Evolutionary conservation across 2,329 filamentous ascomycete genomes (phyloP).

Genomic region (Xylariales sp.): DNA sequence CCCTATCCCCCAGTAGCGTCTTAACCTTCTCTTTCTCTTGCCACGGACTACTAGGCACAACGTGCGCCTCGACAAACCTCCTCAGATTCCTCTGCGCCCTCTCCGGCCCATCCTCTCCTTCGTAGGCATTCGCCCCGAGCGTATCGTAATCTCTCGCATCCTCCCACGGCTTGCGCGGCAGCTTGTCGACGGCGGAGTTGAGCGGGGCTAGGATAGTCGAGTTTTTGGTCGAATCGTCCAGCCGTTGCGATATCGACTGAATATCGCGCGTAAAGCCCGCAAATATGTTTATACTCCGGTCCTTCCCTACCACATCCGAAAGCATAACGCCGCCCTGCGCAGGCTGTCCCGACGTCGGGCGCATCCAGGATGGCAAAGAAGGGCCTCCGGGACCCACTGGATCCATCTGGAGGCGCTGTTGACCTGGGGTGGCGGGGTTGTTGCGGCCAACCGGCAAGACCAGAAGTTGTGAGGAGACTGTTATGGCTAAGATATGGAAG

Average conservation of each 20-base stretch:
- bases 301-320: constrained; percentile 77
- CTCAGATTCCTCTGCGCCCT: constrained; percentile 72
- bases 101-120: constrained; percentile 68
- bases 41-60: constrained; percentile 76
- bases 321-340: constrained; percentile 57
- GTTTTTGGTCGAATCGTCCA: constrained; percentile 63
- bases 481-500: constrained; percentile 8
- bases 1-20: constrained; percentile 56
- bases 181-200: constrained; percentile 71
- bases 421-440: constrained; percentile 16
- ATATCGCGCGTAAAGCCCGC: constrained; percentile 75
- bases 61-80: constrained; percentile 80
- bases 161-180: constrained; percentile 86
- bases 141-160: constrained; percentile 66
- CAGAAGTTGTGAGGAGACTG: constrained; percentile 16
- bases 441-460: constrained; percentile 17
- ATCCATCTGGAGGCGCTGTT: constrained; percentile 28
- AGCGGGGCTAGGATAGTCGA: constrained; percentile 84
- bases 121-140: constrained; percentile 68
- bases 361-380: constrained; percentile 6
- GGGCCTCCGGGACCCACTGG: constrained; percentile 14
- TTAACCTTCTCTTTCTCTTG: constrained; percentile 58
- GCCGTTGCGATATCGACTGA: constrained; percentile 59
- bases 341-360: constrained; percentile 16
- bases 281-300: constrained; percentile 78